Percentiles rank a stretch among this genome's conserved stretches.
phyloP scores from a whole-genome alignment of 148 eudicot species.

The Dysphania ambrosioides region DNA sequence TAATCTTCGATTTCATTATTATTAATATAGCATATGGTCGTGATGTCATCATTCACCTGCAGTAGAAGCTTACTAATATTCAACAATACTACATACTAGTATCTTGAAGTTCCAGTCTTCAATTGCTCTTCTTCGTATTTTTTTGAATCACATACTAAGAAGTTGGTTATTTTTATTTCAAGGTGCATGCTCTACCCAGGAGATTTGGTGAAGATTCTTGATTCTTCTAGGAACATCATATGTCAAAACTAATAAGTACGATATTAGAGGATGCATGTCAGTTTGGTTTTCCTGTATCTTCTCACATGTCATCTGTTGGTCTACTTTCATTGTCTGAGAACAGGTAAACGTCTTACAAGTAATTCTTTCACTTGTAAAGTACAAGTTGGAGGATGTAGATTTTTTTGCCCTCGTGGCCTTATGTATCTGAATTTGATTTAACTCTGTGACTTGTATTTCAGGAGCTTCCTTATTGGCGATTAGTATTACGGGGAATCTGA shows the following conservation, averaged over 20 bases:
- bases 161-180: not conserved
- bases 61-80: no score
- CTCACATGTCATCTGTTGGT: not conserved
- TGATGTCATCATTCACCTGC: no score
- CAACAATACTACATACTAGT: no score
- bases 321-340: not conserved
- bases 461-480: not conserved
- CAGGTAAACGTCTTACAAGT: not conserved
- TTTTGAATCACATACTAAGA: not conserved
- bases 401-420: not conserved
- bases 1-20: not conserved
- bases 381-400: not conserved
- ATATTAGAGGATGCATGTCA: not conserved
- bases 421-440: not conserved
- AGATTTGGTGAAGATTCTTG: not conserved
- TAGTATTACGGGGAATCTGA: not conserved
- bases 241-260: no score
- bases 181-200: not conserved
- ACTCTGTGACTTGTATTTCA: not conserved
- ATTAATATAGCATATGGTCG: no score
- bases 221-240: not conserved
- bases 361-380: not conserved
- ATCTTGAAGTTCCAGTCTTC: no score
- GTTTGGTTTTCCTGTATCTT: not conserved
- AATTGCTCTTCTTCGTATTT: not conserved